Base-by-base conservation (phyloP, 176 grass and related monocot genomes). In the Eleusine coracana region DNA sequence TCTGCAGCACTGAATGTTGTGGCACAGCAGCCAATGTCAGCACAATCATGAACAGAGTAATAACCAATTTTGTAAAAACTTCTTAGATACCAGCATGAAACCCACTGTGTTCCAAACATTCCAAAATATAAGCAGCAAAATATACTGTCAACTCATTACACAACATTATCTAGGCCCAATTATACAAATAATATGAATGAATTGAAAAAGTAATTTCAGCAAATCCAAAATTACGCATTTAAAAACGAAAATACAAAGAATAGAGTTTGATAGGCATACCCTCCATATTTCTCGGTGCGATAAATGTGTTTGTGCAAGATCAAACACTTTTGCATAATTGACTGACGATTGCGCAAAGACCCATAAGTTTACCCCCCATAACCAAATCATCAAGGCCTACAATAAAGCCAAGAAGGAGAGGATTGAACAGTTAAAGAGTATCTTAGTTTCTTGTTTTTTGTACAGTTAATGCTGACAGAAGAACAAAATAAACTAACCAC, bases 311-410 rank as follows among this genome's bases (percentile, higher is more conserved):
- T 96, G 93, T 37, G 86, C 63, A 86, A 99, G 93, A 93, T 99
- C 93, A 89, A 99, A 99, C 69, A 99, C 86, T 83, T 73, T 92
- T 70, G 91, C 78, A 81, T 96, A 99, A 66, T 85, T 99, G 23
- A 96, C 83, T 64, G 93, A 88, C 76, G 97, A 99, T 75, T 94
- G 93, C 0, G 91, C 76, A 73, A 99, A 99, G 44, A 96, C 93
- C 91, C 97, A 99, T 73, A 99, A 76, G 85, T 96, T 99, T 76
- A 99, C 65, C 78, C 97, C 97, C 97, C 97, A 99, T 13, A 99
- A 83, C 97, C 97, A 99, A 89, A 99, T 92, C 93, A 94, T 94
- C 80, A 99, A 82, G 45, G 93, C 94, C 97, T 99, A 73, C 34
- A 89, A 69, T 38, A 73, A 81, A 50, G 76, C 80, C 75, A 85